Evolutionary conservation across 139 green algal species (phyloP), one percentile per base, ranked within the genome.

Genomic region (Spirogloea muscicola): DNA sequence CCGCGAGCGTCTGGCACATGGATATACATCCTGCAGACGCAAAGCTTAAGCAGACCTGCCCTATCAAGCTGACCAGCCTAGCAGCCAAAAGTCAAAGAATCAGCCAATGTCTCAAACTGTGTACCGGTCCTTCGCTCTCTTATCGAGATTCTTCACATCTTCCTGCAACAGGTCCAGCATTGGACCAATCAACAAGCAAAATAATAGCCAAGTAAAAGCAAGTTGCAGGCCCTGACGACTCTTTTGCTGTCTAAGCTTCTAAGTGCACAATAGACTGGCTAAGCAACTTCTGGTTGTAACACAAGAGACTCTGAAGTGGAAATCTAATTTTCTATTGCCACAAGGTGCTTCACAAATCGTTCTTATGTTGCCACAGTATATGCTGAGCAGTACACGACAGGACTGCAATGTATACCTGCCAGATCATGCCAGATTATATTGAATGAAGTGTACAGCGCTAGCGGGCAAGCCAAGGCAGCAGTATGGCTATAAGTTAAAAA

Each of bases 111-210:
- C n/a, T n/a, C n/a, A n/a, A n/a, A n/a, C n/a, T n/a, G n/a, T n/a
- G 85, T 97, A 97, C 7, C 89, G 77, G 70, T 96, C 91, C 76
- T 94, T 96, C 49, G 89, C 88, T 77, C 88, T 90, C 49, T 77
- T 86, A 46, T 91, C 83, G 13, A 87, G 76, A 40, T 86, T 78
- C 88, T 95, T 96, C 18, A 87, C 86, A 83, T 96, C 92, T 21
- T 83, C 44, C 68, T 76, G 68, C 3, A 76, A 33, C 25, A 76
- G 76, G 76, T 4, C 16, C 49, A 68, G 6, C 7, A 76, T 60
- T 34, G 27, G 62, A 29, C 25, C 73, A 0, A 66, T 16, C 9
- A 58, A 80, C 39, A 34, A 82, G 0, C 51, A 18, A 9, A 58
- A 80, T 38, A 34, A 58, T 46, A 63, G n/a, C n/a, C n/a, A n/a